These are phyloP conservation scores for Populus deltoides DNA, from an alignment of 345 rosid species.

Conservation along the genomic window DNA sequence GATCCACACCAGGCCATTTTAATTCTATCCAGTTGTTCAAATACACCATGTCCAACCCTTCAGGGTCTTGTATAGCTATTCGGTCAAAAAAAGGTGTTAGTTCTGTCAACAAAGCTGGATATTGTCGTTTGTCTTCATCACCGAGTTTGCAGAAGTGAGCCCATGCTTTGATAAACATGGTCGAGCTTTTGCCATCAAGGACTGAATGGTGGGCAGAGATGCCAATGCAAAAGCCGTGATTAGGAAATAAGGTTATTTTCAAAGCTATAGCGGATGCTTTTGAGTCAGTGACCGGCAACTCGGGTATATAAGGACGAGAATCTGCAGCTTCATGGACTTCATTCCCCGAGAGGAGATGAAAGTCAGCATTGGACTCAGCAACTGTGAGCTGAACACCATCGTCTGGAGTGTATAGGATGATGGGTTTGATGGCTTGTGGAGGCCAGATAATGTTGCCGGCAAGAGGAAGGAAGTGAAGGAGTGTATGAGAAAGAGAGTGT, in stretches of 20 bases:
- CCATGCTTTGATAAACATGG: too few species aligned
- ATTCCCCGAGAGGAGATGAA: neutral
- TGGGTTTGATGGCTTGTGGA: neutral
- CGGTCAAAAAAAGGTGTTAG: neutral
- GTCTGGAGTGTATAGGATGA: neutral
- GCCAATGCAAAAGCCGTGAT: constrained; percentile 1
- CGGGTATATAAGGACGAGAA: neutral
- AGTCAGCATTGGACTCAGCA: constrained; percentile 2
- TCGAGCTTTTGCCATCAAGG: too few species aligned
- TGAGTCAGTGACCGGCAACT: neutral
- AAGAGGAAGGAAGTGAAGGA: constrained; percentile 1
- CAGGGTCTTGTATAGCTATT: neutral
- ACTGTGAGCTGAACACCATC: neutral
- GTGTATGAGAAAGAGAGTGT: neutral
- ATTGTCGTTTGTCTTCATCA: too few species aligned
- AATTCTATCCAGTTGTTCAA: too few species aligned
- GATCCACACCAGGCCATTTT: too few species aligned
- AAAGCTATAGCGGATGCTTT: neutral
- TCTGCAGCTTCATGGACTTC: neutral
- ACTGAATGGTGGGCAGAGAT: too few species aligned
- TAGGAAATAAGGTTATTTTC: constrained; percentile 1
- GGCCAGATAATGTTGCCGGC: constrained; percentile 7
- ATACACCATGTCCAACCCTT: too few species aligned
- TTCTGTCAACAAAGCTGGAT: neutral
- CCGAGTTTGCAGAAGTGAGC: too few species aligned